Evolutionary conservation across 192 early-diverging fungal species (phyloP), one percentile per base, ranked within the genome.

Genomic region (Podila verticillata): DNA sequence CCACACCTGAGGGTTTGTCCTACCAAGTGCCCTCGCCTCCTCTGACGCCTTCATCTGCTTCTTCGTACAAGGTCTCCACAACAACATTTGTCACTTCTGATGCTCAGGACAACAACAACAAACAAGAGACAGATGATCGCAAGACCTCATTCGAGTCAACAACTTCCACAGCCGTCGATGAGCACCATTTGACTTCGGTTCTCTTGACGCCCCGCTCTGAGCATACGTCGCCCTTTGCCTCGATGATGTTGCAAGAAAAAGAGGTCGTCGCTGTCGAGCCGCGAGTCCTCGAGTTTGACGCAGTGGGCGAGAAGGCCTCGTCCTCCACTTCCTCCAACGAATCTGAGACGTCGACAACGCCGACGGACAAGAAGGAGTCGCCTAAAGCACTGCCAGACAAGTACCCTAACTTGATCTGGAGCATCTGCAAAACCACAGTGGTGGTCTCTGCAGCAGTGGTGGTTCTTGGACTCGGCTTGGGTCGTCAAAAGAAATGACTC

Each of bases 371-470:
- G 39, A 59, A 68, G 39, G 29, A 8, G 20, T 22, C 20, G 22
- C 22, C 51, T 8, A 54, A n/a, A 26, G 51, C 5, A 24, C 51
- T 54, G 3, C 54, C 74, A 34, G 68, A 77, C 5, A 35, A 70
- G 22, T 66, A 66, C 31, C 68, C 74, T 1, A 70, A 66, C 10
- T n/a, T 79, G 28, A 13, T 79, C 17, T 79, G 75, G 75, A 79
- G 75, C 39, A 48, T 79, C 28, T 79, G 75, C 63, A 79, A 79
- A 65, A 79, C 75, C 1, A 79, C 75, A 5, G 69, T 26, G 1
- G 75, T 79, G 12, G 75, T 79, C 30, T 79, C 75, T 39, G 69
- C 75, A 3, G 75, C 75, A 6, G 75, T 79, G 1, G 75, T 79
- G 8, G 56, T 79, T 51, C 24, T 79, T 57, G 69, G 75, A 0